These are phyloP conservation scores for Climacium dendroides DNA, from an alignment of 225 moss, liverwort and hornwort genomes.

Conservation along the genomic window DNA sequence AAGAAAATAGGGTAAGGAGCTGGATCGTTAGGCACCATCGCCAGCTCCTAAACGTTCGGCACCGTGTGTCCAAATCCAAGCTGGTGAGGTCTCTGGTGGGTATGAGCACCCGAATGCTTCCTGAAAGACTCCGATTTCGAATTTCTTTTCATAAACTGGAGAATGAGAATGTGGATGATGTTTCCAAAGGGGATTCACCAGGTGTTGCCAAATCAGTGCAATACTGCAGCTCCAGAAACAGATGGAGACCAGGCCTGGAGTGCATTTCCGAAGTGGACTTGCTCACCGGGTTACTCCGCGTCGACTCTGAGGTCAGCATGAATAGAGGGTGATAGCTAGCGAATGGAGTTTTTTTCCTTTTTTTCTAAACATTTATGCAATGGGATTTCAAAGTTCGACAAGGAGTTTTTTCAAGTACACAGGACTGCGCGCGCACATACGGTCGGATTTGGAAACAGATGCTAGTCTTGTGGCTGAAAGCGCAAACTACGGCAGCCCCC, in stretches of 20 bases:
- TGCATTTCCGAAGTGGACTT: conserved; percentile 31
- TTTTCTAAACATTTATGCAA: no score
- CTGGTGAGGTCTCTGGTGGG: neutral
- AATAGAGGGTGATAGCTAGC: neutral
- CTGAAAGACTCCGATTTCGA: neutral
- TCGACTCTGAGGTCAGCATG: neutral
- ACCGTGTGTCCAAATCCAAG: neutral
- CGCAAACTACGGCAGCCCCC: neutral
- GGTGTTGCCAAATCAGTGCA: neutral
- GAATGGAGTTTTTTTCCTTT: no score
- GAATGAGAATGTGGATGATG: neutral
- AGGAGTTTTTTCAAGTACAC: neutral
- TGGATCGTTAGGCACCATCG: conserved; percentile 2
- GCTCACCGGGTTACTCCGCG: conserved; percentile 10
- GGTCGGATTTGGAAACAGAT: neutral
- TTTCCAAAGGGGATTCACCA: neutral
- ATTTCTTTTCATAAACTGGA: neutral
- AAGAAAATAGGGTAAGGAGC: neutral
- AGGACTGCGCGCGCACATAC: neutral
- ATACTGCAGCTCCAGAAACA: conserved; percentile 7
- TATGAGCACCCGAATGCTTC: neutral
- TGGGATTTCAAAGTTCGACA: neutral
- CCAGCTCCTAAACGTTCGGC: neutral
- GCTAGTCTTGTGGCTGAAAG: neutral
- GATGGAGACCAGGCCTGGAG: conserved; percentile 32